Evolutionary conservation across 192 early-diverging fungal genomes (phyloP).

Genomic region (Coemansia sp.): DNA sequence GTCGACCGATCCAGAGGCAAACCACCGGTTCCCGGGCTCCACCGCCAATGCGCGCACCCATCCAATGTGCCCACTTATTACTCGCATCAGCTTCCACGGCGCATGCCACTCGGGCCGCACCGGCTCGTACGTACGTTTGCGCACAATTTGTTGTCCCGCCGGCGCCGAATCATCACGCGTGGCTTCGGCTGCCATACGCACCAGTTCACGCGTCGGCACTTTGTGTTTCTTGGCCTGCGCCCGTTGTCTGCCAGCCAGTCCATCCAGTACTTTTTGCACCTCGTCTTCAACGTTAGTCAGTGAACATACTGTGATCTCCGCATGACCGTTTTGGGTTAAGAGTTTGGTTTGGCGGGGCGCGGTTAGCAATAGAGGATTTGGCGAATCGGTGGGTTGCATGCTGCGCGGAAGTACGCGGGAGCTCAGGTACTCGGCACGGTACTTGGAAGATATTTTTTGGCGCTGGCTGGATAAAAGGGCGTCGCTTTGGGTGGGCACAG

Average conservation of each 20-base stretch:
- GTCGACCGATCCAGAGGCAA: slow-evolving; percentile 97
- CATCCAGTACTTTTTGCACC: slow-evolving; percentile 42
- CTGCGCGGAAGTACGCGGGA: slow-evolving; percentile 31
- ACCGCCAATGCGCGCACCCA: slow-evolving; percentile 94
- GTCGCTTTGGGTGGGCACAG: neutral
- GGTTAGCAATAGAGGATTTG: neutral
- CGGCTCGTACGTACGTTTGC: slow-evolving; percentile 48
- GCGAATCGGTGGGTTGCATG: neutral
- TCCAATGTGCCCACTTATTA: slow-evolving; percentile 96
- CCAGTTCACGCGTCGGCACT: slow-evolving; percentile 32
- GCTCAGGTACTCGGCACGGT: slow-evolving; percentile 44
- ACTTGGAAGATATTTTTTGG: slow-evolving; percentile 22
- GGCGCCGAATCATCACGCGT: slow-evolving; percentile 13
- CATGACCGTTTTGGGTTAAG: slow-evolving; percentile 12
- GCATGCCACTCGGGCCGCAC: slow-evolving; percentile 90
- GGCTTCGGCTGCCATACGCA: slow-evolving; percentile 23
- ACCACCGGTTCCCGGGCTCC: slow-evolving; percentile 97
- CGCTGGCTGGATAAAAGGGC: slow-evolving; percentile 2
- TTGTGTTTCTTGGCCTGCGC: slow-evolving; percentile 27
- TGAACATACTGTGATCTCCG: neutral
- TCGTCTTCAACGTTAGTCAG: slow-evolving; percentile 27
- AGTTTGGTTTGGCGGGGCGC: neutral
- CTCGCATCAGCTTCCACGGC: slow-evolving; percentile 92
- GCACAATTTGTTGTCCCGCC: slow-evolving; percentile 45
- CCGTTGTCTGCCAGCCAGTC: slow-evolving; percentile 26